Base-by-base conservation (phyloP, 2,329 filamentous ascomycete species). In the Waltergamsia citrina region DNA sequence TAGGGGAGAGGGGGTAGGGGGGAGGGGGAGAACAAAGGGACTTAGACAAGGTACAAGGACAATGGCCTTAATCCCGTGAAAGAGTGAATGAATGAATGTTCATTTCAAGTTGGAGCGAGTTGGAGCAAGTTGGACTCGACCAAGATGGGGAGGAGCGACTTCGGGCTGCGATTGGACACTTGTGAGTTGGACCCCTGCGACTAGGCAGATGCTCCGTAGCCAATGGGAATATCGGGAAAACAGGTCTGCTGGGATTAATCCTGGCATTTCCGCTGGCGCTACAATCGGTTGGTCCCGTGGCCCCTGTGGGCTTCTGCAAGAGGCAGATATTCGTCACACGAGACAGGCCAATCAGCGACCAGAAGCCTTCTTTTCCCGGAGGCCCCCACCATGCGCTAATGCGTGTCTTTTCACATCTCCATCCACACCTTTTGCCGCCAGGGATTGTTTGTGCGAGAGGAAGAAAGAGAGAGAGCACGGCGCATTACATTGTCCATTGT, bases 271-370 rank as follows among this genome's bases (percentile, higher is more conserved):
- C 45, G 46, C 43, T 45, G 43, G 48, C 54, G 53, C 59, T 59
- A 55, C 47, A 50, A 53, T 56, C 58, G 59, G 58, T 60, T 60
- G 59, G 59, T 60, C 59, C 65, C 60, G 59, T 57, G 54, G 58
- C 53, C 56, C 60, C 61, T 57, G 52, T 54, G 49, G 54, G 49
- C 50, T 52, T 21, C 55, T 66, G 62, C 62, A 64, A 56, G 52
- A 56, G 55, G 51, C 52, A 55, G 46, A 41, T 43, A 51, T 43
- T 62, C 56, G 56, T 67, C 64, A 68, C 64, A 65, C 39, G 38
- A 36, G 35, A 32, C 32, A 14, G 41, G 46, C 62, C 52, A 66
- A 66, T 59, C 47, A 57, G 29, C 4, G 17, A n/a, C 14, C 5
- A 12, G 15, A 5, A 17, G 20, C 12, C 29, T 26, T 29, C 16